phyloP scores from a whole-genome alignment of 164 flowering plant species.

The Aristolochia fimbriata region DNA sequence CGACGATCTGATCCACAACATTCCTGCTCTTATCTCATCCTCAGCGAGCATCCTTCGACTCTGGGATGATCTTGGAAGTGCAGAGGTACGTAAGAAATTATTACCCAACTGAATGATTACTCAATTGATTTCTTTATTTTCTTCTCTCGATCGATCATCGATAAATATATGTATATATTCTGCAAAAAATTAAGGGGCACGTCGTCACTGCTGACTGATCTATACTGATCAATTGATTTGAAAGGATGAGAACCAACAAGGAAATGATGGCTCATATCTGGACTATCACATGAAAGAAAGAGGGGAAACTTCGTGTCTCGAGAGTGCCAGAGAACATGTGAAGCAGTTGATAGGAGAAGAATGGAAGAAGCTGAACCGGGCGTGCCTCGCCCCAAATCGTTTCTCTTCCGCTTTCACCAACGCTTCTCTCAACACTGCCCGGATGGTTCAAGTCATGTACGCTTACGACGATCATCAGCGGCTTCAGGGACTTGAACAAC shows the following conservation, averaged over 20 bases:
- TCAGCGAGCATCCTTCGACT: slow-evolving; percentile 22
- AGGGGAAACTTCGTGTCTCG: slow-evolving; percentile 3
- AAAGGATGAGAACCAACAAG: slow-evolving; percentile 56
- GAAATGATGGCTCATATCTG: slow-evolving; percentile 48
- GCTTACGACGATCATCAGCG: slow-evolving; percentile 27
- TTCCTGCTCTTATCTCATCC: slow-evolving; percentile 5
- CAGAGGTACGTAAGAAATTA: slow-evolving; percentile 8
- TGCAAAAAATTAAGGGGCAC: too few relatives aligned
- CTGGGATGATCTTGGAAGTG: slow-evolving; percentile 23
- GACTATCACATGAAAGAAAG: slow-evolving; percentile 34
- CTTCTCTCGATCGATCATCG: too few relatives aligned
- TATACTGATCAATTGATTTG: too few relatives aligned
- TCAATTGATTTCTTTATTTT: too few relatives aligned
- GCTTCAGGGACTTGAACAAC: slow-evolving; percentile 29
- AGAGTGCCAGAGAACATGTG: slow-evolving; percentile 23
- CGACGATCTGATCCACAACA: neutral
- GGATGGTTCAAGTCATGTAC: slow-evolving; percentile 47
- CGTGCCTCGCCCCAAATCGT: slow-evolving; percentile 26
- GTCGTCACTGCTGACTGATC: too few relatives aligned
- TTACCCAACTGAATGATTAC: too few relatives aligned
- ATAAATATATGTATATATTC: neutral
- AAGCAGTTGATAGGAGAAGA: slow-evolving; percentile 21
- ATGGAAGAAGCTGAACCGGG: slow-evolving; percentile 48
- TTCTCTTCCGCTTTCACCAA: slow-evolving; percentile 24
- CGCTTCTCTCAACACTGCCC: slow-evolving; percentile 36